Conservation (phyloP, 2,329 filamentous ascomycete genomes). For the Acrocalymma vagum region DNA sequence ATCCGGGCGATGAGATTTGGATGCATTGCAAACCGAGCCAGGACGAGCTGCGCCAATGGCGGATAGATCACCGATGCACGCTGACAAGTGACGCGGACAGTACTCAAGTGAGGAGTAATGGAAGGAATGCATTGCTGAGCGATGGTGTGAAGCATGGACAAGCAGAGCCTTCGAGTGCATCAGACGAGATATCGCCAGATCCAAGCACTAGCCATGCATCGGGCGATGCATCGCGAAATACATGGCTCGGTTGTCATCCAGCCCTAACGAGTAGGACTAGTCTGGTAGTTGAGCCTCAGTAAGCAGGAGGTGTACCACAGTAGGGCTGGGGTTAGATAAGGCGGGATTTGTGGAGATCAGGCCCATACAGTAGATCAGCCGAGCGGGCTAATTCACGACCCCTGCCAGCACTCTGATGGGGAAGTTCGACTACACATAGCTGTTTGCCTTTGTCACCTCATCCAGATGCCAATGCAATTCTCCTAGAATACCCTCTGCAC, state of each 20-base stretch:
- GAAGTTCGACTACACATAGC: too few species aligned
- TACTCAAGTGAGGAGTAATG: not conserved
- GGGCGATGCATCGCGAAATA: conserved; percentile 15
- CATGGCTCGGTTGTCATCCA: conserved; percentile 18
- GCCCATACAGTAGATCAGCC: too few species aligned
- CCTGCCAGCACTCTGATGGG: too few species aligned
- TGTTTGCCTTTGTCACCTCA: too few species aligned
- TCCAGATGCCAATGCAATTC: too few species aligned
- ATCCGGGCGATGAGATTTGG: conserved; percentile 61
- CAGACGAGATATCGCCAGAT: conserved; percentile 9
- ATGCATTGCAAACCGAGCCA: conserved; percentile 55
- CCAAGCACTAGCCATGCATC: conserved; percentile 2
- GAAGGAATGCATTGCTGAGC: conserved; percentile 6
- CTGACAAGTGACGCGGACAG: conserved; percentile 9
- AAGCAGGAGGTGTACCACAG: conserved; percentile 13
- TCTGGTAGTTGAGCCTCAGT: too few species aligned
- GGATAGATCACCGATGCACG: conserved; percentile 25
- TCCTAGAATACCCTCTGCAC: too few species aligned
- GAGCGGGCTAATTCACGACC: too few species aligned
- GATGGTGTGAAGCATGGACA: conserved; percentile 1
- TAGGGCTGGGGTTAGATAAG: conserved; percentile 4
- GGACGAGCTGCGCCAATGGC: conserved; percentile 37
- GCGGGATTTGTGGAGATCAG: too few species aligned
- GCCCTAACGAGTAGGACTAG: conserved; percentile 13
- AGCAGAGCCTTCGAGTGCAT: conserved; percentile 5